phyloP scores from a whole-genome alignment of 441 rosid species.

The Pelargonium citronellum region DNA sequence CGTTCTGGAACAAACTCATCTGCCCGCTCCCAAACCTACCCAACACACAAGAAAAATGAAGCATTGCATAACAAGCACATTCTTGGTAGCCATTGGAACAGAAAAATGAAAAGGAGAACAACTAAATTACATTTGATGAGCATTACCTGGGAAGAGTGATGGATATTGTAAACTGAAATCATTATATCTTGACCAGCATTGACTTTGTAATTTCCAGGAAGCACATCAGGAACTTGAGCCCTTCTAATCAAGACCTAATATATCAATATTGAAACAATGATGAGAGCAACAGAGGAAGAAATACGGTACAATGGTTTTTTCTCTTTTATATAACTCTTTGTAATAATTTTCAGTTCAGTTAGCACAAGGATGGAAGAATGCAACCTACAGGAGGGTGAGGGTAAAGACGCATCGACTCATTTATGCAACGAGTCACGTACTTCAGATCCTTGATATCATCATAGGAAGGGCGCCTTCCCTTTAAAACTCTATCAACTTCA shows the following conservation, averaged over 20 bases:
- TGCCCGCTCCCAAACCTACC: slow-evolving; percentile 89
- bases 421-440: slow-evolving; percentile 74
- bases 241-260: slow-evolving; percentile 75
- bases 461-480: slow-evolving; percentile 59
- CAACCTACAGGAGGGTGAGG: slow-evolving; percentile 94
- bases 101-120: neutral
- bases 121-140: neutral
- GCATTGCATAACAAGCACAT: neutral
- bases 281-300: neutral
- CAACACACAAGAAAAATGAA: slow-evolving; percentile 14
- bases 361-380: slow-evolving; percentile 20
- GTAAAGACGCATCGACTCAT: slow-evolving; percentile 81
- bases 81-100: neutral
- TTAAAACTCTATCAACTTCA: slow-evolving; percentile 75
- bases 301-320: neutral
- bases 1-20: slow-evolving; percentile 82
- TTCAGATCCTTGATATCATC: slow-evolving; percentile 75
- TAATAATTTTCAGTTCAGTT: neutral
- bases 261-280: neutral
- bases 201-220: slow-evolving; percentile 85
- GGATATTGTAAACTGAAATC: slow-evolving; percentile 90
- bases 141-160: slow-evolving; percentile 60
- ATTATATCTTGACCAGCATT: slow-evolving; percentile 85
- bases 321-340: no score
- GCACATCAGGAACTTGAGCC: slow-evolving; percentile 70